Evolutionary conservation across 2,329 filamentous ascomycete species (phyloP).

Genomic region (Sclerotinia subarctica): DNA sequence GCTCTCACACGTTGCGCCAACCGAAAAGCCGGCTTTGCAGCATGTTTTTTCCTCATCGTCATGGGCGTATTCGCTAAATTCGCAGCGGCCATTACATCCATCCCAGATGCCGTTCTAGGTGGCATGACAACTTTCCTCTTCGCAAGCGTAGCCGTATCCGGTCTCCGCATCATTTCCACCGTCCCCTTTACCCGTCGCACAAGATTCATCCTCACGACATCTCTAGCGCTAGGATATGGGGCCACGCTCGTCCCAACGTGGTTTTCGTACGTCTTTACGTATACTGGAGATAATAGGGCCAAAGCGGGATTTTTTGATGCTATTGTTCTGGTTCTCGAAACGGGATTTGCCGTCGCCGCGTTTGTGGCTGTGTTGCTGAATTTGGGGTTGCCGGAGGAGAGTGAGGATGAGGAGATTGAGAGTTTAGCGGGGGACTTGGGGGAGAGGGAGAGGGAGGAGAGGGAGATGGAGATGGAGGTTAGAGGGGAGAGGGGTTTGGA

Average conservation of each 20-base stretch:
- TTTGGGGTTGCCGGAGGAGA: constrained; percentile 67
- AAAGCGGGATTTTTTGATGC: constrained; percentile 74
- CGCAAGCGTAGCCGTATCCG: constrained; percentile 70
- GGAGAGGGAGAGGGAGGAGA: constrained; percentile 18
- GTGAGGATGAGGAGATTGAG: constrained; percentile 56
- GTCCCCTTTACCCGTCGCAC: constrained; percentile 75
- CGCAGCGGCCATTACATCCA: constrained; percentile 72
- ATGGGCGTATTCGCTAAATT: constrained; percentile 85
- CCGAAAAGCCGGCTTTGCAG: constrained; percentile 74
- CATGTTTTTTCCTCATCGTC: constrained; percentile 71
- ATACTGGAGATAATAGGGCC: constrained; percentile 62
- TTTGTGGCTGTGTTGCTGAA: constrained; percentile 61
- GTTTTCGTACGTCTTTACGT: constrained; percentile 70
- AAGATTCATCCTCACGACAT: constrained; percentile 76
- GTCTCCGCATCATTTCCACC: constrained; percentile 70
- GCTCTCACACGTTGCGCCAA: constrained; percentile 79
- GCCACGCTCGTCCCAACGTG: constrained; percentile 65
- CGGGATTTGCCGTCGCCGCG: constrained; percentile 72
- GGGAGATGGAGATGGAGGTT: not conserved
- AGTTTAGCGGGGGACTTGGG: constrained; percentile 33
- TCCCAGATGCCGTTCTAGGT: constrained; percentile 63
- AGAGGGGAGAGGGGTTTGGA: not conserved
- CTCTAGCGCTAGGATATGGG: constrained; percentile 69
- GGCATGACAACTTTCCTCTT: constrained; percentile 82
- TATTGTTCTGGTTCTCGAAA: constrained; percentile 69